Evolutionary conservation across 2,329 filamentous ascomycete genomes (phyloP), one percentile per base, ranked within the genome.

Genomic region (Colletotrichum gloeosporioides): DNA sequence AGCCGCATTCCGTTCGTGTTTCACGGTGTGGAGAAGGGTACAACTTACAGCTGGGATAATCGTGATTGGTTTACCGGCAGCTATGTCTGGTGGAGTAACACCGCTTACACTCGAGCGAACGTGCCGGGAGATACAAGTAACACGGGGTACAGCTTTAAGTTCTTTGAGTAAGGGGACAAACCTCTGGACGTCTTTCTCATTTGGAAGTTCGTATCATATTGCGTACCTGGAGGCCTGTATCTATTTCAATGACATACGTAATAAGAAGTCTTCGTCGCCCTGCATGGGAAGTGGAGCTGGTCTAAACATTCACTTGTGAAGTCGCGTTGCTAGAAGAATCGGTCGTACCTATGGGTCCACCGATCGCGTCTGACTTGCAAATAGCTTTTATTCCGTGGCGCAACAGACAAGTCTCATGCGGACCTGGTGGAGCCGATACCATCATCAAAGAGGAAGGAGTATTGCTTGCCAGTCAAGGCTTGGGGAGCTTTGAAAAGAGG

Each of bases 11-110:
- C 77, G 6, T 79, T 80, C 34, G 72, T 78, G 49, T 80, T 78
- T 70, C 79, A 80, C 61, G 79, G 55, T 27, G 79, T 79, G 29
- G 59, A 67, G n/a, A 79, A 78, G 69, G 78, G 78, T 13, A 79
- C 66, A 22, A 15, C 25, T 8, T 80, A 80, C 64, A 77, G 36
- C 63, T 80, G 79, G 79, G 69, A 16, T 8, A 73, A 77, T 57
- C 71, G 79, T 4, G 66, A 65, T 57, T 80, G 79, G 79, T 80
- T 76, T 32, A 76, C 75, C 7, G 79, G 79, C 31, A 75, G 34
- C 34, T 80, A 75, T 59, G 75, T 78, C 18, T 80, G 79, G 79
- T 78, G 79, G 77, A 68, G 62, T 31, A 32, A 74, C 5, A 78
- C 76, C 32, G 76, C 65, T 44, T 80, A 80, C 70, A 67, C 53